phyloP scores from a whole-genome alignment of 495 filamentous ascomycete species.

The Recurvomyces mirabilis region DNA sequence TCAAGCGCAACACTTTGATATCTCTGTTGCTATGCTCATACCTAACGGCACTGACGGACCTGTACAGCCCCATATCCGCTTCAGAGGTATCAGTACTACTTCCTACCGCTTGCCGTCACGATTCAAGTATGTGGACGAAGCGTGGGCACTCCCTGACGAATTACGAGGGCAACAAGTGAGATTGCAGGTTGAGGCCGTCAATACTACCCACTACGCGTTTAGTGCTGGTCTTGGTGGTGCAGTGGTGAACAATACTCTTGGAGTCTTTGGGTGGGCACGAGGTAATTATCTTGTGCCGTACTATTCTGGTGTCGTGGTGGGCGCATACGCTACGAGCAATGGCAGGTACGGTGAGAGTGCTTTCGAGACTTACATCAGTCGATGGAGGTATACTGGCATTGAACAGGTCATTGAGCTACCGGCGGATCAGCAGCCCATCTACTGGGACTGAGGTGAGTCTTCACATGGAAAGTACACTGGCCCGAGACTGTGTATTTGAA shows the following conservation, averaged over 20 bases:
- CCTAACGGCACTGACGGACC: not conserved
- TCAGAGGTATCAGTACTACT: conserved; percentile 24
- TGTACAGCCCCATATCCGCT: not conserved
- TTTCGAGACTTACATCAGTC: conserved; percentile 35
- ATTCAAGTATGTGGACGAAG: conserved; percentile 3
- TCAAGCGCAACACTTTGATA: conserved; percentile 43
- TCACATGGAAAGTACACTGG: too few species aligned
- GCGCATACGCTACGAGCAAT: conserved; percentile 42
- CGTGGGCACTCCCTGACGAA: conserved; percentile 22
- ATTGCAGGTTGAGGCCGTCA: conserved; percentile 38
- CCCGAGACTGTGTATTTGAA: too few species aligned
- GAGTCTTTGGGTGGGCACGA: conserved; percentile 26
- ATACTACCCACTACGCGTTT: conserved; percentile 38
- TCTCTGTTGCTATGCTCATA: conserved; percentile 31
- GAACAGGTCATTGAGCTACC: not conserved
- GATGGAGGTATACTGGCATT: conserved; percentile 35
- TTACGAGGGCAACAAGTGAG: conserved; percentile 29
- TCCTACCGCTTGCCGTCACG: conserved; percentile 21
- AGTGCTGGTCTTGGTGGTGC: conserved; percentile 34
- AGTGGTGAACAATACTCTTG: conserved; percentile 32
- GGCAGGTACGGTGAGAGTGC: conserved; percentile 17
- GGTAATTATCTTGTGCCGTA: conserved; percentile 22
- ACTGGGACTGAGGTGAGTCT: too few species aligned
- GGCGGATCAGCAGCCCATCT: not conserved
- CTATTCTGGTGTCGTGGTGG: conserved; percentile 41